Conservation (phyloP, 768 basidiomycete genomes). For the Pleurotus sapidus region DNA sequence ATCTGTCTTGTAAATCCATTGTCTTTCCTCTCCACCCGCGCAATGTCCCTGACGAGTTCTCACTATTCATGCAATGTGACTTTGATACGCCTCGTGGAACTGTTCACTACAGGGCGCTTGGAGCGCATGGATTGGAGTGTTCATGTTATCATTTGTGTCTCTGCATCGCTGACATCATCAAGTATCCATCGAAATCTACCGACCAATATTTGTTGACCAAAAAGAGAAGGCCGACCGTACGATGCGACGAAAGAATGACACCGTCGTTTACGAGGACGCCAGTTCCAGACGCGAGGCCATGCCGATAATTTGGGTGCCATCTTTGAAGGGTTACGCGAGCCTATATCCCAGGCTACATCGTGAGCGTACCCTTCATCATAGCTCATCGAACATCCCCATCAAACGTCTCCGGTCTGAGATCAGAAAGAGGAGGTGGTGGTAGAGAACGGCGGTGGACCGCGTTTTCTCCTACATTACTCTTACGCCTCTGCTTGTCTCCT, state of each 20-base stretch:
- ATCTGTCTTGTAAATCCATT: no score
- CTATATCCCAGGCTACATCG: constrained; percentile 28
- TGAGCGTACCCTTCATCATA: neutral
- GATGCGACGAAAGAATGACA: constrained; percentile 75
- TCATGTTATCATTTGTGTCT: neutral
- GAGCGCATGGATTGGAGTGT: neutral
- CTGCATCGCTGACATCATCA: neutral
- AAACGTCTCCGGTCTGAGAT: no score
- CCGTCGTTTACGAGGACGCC: constrained; percentile 61
- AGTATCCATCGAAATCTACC: no score
- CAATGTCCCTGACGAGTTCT: neutral
- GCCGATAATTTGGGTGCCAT: constrained; percentile 64
- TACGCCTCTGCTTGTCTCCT: no score
- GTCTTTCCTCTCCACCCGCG: no score
- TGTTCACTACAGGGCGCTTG: neutral
- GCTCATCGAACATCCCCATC: no score
- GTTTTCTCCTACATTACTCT: no score
- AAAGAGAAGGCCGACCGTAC: constrained; percentile 50
- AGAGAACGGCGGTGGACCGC: no score
- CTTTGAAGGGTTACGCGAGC: constrained; percentile 62
- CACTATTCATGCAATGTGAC: no score
- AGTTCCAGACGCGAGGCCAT: constrained; percentile 54
- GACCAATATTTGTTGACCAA: neutral
- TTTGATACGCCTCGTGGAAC: no score
- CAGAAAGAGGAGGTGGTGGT: no score